Base-by-base conservation (phyloP, 345 rosid genomes). In the Balakata baccata region DNA sequence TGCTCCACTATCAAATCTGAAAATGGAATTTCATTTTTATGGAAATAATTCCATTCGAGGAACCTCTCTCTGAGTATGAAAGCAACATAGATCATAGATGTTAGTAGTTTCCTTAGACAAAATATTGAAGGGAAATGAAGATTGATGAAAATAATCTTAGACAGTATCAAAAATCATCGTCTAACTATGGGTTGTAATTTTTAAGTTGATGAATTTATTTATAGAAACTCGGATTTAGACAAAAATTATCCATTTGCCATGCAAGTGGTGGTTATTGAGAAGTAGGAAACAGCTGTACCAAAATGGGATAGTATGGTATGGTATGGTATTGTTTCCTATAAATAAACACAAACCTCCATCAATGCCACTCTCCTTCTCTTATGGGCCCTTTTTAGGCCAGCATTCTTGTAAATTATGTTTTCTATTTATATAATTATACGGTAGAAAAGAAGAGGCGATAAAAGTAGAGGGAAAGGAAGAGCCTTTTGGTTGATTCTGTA, bases 401-500 rank as follows among this genome's bases (percentile, higher is more conserved):
- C 18, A 70, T 11, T 8, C 0, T 14, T 18, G 23, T 25, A 59
- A 58, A 20, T 34, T 25, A 1, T 20, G 3, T 3, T 5, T 58
- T 1, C 7, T 29, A 29, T 58, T 58, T 25, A 8, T 10, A n/a
- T n/a, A 20, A 7, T 58, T 58, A 51, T 22, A 20, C 23, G 5
- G 18, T 25, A 20, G 34, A 43, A 11, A 43, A 64, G 4, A 18
- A 20, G 22, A 41, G 2, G 3, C 10, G 3, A n/a, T 0, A 13
- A 17, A 56, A 57, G 20, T 38, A 59, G 11, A 23, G 6, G 51
- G 16, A 23, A 22, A 29, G 20, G 8, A 39, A 49, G 71, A 64
- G 73, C 72, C 85, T 76, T 70, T 63, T 75, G 82, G 81, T 63
- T 74, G 76, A 72, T 65, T 53, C 66, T 9, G 11, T 22, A 45